These are phyloP conservation scores for Penicillium bovifimosum DNA, from an alignment of 495 filamentous ascomycete species.

Conservation along the genomic window DNA sequence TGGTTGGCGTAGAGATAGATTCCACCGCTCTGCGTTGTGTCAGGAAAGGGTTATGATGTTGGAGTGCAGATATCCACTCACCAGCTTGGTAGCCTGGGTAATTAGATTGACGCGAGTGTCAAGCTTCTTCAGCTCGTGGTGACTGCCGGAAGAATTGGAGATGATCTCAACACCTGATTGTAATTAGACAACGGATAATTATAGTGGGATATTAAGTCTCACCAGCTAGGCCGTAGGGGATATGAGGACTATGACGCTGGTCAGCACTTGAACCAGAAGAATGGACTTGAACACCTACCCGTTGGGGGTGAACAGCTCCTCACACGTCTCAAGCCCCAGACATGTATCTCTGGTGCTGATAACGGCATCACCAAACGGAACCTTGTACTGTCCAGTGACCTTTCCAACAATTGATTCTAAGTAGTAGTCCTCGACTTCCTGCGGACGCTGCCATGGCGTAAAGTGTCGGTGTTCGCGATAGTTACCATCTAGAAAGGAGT, in stretches of 20 bases:
- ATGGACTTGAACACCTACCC: conserved; percentile 23
- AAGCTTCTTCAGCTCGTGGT: conserved; percentile 72
- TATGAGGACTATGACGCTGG: neutral
- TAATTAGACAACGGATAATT: conserved; percentile 11
- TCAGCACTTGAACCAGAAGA: neutral
- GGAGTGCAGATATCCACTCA: conserved; percentile 6
- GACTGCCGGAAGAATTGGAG: conserved; percentile 68
- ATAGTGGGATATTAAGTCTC: neutral
- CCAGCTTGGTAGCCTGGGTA: conserved; percentile 64
- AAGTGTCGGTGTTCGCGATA: conserved; percentile 52
- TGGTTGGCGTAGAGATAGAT: conserved; percentile 74
- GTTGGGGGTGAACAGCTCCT: conserved; percentile 71
- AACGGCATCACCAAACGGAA: conserved; percentile 72
- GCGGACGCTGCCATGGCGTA: conserved; percentile 55
- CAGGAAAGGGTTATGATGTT: neutral
- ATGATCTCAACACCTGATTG: conserved; percentile 61
- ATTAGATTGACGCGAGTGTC: conserved; percentile 70
- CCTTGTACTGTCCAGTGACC: conserved; percentile 55
- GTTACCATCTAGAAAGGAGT: conserved; percentile 28
- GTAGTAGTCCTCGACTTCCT: conserved; percentile 65
- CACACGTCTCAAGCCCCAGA: conserved; percentile 70
- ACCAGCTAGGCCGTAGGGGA: conserved; percentile 34
- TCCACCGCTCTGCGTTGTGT: conserved; percentile 52
- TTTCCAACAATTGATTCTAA: conserved; percentile 60
- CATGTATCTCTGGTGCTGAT: conserved; percentile 67